Evolutionary conservation across 2,329 filamentous ascomycete species (phyloP), one percentile per base, ranked within the genome.

Genomic region (Trichophyton mentagrophytes): DNA sequence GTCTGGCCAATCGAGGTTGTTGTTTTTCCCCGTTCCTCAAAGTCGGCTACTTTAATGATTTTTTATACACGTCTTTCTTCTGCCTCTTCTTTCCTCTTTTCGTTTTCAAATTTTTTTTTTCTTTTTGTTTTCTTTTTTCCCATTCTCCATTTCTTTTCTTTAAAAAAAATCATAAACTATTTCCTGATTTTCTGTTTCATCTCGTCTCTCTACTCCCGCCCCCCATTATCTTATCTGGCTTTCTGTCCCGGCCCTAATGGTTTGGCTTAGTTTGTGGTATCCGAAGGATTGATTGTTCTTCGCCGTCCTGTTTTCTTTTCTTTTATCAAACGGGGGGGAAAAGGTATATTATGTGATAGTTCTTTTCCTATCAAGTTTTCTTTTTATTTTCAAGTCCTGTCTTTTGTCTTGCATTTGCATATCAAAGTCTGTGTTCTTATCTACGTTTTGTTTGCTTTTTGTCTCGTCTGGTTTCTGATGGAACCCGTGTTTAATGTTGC

Each of bases 291-390:
- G 56, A 61, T 59, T 60, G 61, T 51, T 61, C 25, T 53, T 53
- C 25, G 7, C 60, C 63, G 60, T 60, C 51, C 56, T 61, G 60
- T 62, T 63, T 20, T 60, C n/a, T 58, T 55, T 58, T 47, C 11
- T 46, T 51, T 33, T 60, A 17, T 33, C 27, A 36, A 38, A 47
- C 40, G 42, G 58, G 33, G 33, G 58, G 44, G 22, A 59, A 60
- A 59, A 51, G 60, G 53, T 61, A 57, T 59, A 60, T 62, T 58
- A 61, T 61, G 58, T 51, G 60, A 62, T 62, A 57, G n/a, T 58
- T 55, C 22, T 36, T 55, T 38, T 55, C 20, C 49, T 59, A 59
- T 55, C 60, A 44, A 44, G 25, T 57, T 44, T 44, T 36, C 64
- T 40, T 57, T 53, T 60, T 15, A 51, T 53, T 61, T 61, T 40